Percentiles rank a stretch among this genome's conserved stretches.
Conservation (phyloP, 345 rosid species). For the Populus davidiana region DNA sequence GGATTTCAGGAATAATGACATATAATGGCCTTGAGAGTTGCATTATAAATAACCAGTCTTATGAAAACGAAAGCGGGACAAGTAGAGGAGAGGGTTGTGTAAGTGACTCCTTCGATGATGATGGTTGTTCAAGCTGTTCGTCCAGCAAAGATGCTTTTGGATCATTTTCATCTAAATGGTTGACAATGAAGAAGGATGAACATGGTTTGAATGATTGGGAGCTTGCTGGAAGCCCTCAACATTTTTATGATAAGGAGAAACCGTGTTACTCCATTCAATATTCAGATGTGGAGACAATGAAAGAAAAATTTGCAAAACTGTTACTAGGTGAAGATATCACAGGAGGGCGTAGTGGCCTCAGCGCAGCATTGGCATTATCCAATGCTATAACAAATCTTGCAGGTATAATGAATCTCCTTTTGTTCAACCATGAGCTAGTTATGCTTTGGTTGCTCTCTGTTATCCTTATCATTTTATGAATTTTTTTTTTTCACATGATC, state of each 20-base stretch:
- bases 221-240: constrained; percentile 50
- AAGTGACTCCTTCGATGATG: constrained; percentile 77
- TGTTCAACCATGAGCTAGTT: neutral
- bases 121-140: constrained; percentile 69
- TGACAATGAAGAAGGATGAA: constrained; percentile 49
- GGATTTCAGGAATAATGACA: constrained; percentile 62
- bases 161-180: constrained; percentile 84
- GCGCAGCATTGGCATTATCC: constrained; percentile 75
- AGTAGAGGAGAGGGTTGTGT: constrained; percentile 76
- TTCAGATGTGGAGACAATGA: constrained; percentile 76
- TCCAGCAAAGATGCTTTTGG: constrained; percentile 92
- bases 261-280: constrained; percentile 35
- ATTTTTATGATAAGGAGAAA: constrained; percentile 55
- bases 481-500: neutral
- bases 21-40: constrained; percentile 85
- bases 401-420: constrained; percentile 37
- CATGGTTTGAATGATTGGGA: constrained; percentile 55
- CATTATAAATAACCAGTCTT: constrained; percentile 75
- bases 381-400: constrained; percentile 86
- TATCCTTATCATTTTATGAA: neutral
- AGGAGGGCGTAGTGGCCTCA: constrained; percentile 70
- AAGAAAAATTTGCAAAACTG: constrained; percentile 79
- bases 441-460: neutral
- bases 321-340: constrained; percentile 80
- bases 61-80: constrained; percentile 74